phyloP scores from a whole-genome alignment of 352 stramenopile species.

The Phytophthora hibernalis region DNA sequence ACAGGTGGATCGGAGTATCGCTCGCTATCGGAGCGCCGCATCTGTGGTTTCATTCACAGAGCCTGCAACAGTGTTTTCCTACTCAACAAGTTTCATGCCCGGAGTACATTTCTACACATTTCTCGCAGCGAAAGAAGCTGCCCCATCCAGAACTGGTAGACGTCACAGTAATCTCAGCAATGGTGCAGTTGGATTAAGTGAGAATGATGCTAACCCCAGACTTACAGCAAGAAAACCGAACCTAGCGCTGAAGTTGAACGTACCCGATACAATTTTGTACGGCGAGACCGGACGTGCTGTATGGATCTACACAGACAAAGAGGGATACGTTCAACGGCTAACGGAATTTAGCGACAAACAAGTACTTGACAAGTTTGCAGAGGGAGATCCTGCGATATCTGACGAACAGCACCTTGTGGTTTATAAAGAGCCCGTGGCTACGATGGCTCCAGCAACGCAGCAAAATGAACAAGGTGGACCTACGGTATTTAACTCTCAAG shows the following conservation, averaged over 20 bases:
- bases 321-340: conserved; percentile 67
- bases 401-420: conserved; percentile 65
- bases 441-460: conserved; percentile 17
- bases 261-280: conserved; percentile 86
- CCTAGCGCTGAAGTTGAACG: conserved; percentile 57
- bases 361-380: conserved; percentile 74
- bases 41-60: conserved; percentile 73
- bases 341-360: conserved; percentile 78
- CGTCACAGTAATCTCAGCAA: not conserved
- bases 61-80: conserved; percentile 51
- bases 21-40: conserved; percentile 62
- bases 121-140: conserved; percentile 60
- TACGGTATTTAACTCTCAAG: conserved; percentile 45
- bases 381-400: conserved; percentile 12
- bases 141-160: conserved; percentile 3
- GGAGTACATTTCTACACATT: conserved; percentile 84
- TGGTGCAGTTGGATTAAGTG: not conserved
- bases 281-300: conserved; percentile 73
- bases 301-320: conserved; percentile 77
- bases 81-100: conserved; percentile 75
- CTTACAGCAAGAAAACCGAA: conserved; percentile 24
- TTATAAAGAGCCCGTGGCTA: conserved; percentile 72
- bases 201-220: conserved; percentile 12
- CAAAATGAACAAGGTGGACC: conserved; percentile 2
- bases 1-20: conserved; percentile 30